Evolutionary conservation across 129 eudicot genomes (phyloP), one percentile per base, ranked within the genome.

Genomic region (Flaveria sonorensis): DNA sequence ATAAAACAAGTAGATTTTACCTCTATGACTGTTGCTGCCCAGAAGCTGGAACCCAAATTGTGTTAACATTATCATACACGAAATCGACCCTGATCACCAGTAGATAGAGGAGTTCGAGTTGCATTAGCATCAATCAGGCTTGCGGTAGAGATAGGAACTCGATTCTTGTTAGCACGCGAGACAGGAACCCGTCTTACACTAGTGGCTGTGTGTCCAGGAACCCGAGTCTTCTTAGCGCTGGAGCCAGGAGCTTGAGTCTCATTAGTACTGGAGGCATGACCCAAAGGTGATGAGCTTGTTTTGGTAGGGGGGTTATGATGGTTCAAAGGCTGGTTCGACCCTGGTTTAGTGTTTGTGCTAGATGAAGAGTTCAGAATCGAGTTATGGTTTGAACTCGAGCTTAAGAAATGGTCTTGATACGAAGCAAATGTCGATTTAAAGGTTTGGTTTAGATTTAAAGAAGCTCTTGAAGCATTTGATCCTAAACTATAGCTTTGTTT

Each of bases 11-110:
- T 18, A 79, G 4, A 72, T 1, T 18, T 52, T 75, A 92, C 97
- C 92, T 89, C 77, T 84, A 53, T 60, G 55, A 60, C 64, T 76
- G 68, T 68, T 79, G 76, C 78, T 68, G 30, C 32, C 32, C 32
- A 28, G 36, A 30, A 50, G 71, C 28, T 3, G 89, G 84, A 79
- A 74, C 59, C 43, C 24, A 40, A 2, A 73, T 77, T 20, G 74
- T 72, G 24, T 42, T 19, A 55, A 3, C 28, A 19, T 21, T 12
- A 43, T 65, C 5, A 50, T 48, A 48, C 19, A 19, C 23, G 21
- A 65, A 68, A 65, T 16, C 13, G 21, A 76, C 23, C 65, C 64
- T 50, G 56, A 57, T 40, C 42, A 13, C 68, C 53, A 2, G 30
- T 15, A 10, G 70, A 74, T 23, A 74, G 46, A 74, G 24, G 18